Evolutionary conservation across 768 basidiomycete genomes (phyloP).

Genomic region (Tylopilus sp.): DNA sequence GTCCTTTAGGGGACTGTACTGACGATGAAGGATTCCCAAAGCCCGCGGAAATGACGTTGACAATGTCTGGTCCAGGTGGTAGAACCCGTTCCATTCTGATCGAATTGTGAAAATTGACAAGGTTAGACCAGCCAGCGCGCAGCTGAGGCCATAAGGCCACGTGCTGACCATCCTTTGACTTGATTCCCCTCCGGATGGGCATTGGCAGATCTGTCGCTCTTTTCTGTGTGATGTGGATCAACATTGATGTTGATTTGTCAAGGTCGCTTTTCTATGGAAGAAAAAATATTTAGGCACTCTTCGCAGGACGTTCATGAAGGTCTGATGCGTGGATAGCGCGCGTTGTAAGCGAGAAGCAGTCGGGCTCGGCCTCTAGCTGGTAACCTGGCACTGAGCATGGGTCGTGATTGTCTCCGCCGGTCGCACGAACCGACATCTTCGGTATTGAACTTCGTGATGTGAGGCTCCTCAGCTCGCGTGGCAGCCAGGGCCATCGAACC

Average conservation of each 20-base stretch:
- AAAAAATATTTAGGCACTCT: neutral
- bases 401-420: neutral
- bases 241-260: neutral
- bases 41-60: conserved; percentile 14
- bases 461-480: no score
- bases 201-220: neutral
- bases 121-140: neutral
- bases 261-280: neutral
- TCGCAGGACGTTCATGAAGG: no score
- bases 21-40: neutral
- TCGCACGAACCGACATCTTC: neutral
- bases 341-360: no score
- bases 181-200: no score
- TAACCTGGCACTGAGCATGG: no score
- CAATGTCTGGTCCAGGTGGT: neutral
- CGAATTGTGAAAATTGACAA: neutral
- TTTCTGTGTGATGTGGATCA: neutral
- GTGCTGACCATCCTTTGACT: neutral
- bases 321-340: no score
- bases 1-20: neutral
- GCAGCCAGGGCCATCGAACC: no score
- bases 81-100: neutral
- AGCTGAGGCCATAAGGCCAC: neutral
- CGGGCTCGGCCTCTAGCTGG: no score
- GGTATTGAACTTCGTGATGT: no score